Base-by-base conservation (phyloP, 2,329 filamentous ascomycete genomes). In the Lasiodiplodia citricola region DNA sequence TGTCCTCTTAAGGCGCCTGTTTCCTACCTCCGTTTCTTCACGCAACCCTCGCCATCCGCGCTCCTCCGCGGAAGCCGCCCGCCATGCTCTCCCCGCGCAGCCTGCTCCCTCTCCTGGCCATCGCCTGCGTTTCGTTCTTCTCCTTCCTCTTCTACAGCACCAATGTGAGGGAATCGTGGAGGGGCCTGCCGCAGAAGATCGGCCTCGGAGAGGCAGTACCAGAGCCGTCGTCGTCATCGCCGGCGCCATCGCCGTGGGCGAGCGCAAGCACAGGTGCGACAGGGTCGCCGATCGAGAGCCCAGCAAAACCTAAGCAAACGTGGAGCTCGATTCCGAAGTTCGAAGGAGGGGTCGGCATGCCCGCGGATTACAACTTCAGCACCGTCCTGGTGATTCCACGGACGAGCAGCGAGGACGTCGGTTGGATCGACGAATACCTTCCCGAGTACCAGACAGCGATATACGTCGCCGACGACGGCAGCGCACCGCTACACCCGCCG, bases 341-440 rank as follows among this genome's bases (percentile, higher is more conserved):
- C 69, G 73, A 73, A 51, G 68, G 70, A 3, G 79, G 79, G 57
- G 75, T 73, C 21, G 70, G 73, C 4, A 74, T 78, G 73, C 81
- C 84, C 0, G 72, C 80, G 0, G 83, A 83, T 1, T 80, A 81
- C 70, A 83, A 82, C 51, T 89, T 87, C 73, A 86, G 85, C 3
- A 85, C 84, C 31, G 81, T 79, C 1, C 74, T 90, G 28, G 85
- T 90, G 5, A 81, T 89, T 62, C 83, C 87, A 1, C 82, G 83
- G 57, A 83, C 83, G 25, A 83, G 82, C 68, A 75, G 78, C 2
- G 86, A 89, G 73, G 81, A 87, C 68, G 81, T 83, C 2, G 75
- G 74, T 37, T 90, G 88, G 88, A 83, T 89, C n/a, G 79, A 83
- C 41, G 72, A 81, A 16, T 80, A 86, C 69, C 75, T 89, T 38